Evolutionary conservation across 495 filamentous ascomycete species (phyloP), one percentile per base, ranked within the genome.

Genomic region (Penicillium arizonense): DNA sequence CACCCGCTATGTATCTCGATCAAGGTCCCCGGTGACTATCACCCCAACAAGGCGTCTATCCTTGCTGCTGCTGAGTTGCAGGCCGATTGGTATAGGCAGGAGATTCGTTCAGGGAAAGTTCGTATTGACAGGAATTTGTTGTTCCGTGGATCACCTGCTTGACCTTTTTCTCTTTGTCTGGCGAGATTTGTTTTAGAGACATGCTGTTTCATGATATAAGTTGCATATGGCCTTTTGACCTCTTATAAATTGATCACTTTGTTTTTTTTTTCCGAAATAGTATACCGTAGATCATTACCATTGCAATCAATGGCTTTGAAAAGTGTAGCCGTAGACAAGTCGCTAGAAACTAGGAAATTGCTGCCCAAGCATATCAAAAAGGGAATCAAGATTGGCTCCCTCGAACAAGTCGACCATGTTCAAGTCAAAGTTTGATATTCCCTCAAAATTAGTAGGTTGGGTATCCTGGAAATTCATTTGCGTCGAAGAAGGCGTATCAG

Each of bases 321-420:
- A 10, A 8, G 1, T 30, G 9, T 21, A 28, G 0, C 12, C 16
- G 12, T 20, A 50, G 38, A 42, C 5, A 11, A 35, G 9, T n/a
- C 7, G 38, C 58, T 47, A 70, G 18, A 71, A 71, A 39, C 63
- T 67, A 5, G 69, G 66, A 55, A 66, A 72, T 34, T 68, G 69
- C 53, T 72, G 69, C 18, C 68, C 66, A 36, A 73, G 64, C 38
- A 73, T 56, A 58, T 75, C 72, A 48, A 72, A 66, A 32, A 73
- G 40, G 18, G 67, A 62, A 53, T 75, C 68, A 20, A 71, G 69
- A 47, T 69, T 65, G 13, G 60, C 65, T 16, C 64, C 69, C 23
- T 71, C 61, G n/a, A 75, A 50, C 20, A 75, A 44, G 61, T 73
- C 69, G 11, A 62, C 65, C 65, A 75, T 73, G 28, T 72, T 69